A percentile compares a stretch with the other conserved stretches of the same genome.
Evolutionary conservation across 176 grass and related monocot genomes (phyloP).

Genomic region (Ensete ventricosum): DNA sequence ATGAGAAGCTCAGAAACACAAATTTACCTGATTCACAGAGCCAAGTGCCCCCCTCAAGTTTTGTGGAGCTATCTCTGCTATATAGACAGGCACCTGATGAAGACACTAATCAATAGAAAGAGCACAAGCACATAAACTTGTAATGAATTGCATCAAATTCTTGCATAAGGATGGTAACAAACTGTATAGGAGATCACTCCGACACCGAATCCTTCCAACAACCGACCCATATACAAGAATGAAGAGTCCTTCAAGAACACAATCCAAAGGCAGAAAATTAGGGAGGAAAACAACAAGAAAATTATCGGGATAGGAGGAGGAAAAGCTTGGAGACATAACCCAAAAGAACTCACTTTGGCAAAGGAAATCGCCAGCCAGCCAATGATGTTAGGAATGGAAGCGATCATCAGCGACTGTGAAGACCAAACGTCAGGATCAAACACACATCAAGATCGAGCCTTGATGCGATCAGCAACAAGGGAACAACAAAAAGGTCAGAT

Average conservation of each 20-base stretch:
- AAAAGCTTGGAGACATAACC: not conserved
- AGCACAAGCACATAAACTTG: not conserved
- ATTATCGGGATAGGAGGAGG: constrained; percentile 1
- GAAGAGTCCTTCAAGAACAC: constrained; percentile 53
- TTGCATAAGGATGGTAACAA: not conserved
- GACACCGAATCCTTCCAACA: constrained; percentile 94
- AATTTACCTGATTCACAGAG: constrained; percentile 70
- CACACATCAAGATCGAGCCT: not conserved
- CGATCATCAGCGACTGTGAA: constrained; percentile 83
- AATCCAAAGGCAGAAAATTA: not conserved
- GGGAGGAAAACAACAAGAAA: not conserved
- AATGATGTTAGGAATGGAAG: constrained; percentile 84
- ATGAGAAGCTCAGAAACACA: not conserved
- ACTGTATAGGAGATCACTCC: constrained; percentile 93
- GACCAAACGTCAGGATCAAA: not conserved
- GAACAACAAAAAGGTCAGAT: not conserved
- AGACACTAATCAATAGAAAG: not conserved
- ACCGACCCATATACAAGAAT: constrained; percentile 86
- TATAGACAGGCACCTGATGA: constrained; percentile 86
- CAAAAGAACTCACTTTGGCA: constrained; percentile 45
- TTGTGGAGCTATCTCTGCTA: constrained; percentile 92
- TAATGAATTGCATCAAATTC: not conserved
- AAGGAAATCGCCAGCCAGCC: constrained; percentile 96
- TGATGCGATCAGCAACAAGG: not conserved
- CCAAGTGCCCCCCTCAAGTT: constrained; percentile 94